These are phyloP conservation scores for Tuber umbilicatum DNA, from an alignment of 495 filamentous ascomycete genomes.

Conservation along the genomic window DNA sequence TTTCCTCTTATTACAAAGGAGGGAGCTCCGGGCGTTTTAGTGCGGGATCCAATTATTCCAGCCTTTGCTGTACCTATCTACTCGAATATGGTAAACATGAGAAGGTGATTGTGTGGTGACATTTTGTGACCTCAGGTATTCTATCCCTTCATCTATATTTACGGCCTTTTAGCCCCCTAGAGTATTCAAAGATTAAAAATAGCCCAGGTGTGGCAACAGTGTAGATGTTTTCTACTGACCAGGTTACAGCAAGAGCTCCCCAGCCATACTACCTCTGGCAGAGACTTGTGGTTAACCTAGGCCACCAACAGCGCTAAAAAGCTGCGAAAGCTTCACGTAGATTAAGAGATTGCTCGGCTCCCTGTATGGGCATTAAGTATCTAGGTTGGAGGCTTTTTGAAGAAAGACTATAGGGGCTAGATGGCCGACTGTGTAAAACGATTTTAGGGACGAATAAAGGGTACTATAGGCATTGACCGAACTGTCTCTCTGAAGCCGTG, in stretches of 20 bases:
- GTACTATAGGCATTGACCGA: neutral
- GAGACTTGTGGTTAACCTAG: neutral
- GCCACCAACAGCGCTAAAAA: neutral
- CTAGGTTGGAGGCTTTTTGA: neutral
- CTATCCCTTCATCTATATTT: too few species aligned
- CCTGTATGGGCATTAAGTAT: neutral
- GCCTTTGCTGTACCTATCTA: neutral
- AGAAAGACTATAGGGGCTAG: neutral
- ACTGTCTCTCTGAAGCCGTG: neutral
- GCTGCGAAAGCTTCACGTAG: too few species aligned
- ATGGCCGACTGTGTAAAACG: neutral
- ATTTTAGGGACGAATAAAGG: neutral
- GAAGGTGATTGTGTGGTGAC: neutral
- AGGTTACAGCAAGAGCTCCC: too few species aligned
- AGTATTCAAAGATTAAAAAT: too few species aligned
- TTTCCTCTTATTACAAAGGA: neutral
- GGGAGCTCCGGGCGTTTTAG: neutral
- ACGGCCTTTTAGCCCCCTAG: too few species aligned
- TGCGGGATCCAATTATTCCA: neutral
- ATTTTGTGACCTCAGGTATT: neutral
- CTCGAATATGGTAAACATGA: neutral
- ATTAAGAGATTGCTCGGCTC: too few species aligned
- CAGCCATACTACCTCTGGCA: too few species aligned
- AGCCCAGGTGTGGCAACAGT: too few species aligned
- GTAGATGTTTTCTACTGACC: too few species aligned